Evolutionary conservation across 148 eudicot genomes (phyloP).

Genomic region (Simmondsia chinensis): DNA sequence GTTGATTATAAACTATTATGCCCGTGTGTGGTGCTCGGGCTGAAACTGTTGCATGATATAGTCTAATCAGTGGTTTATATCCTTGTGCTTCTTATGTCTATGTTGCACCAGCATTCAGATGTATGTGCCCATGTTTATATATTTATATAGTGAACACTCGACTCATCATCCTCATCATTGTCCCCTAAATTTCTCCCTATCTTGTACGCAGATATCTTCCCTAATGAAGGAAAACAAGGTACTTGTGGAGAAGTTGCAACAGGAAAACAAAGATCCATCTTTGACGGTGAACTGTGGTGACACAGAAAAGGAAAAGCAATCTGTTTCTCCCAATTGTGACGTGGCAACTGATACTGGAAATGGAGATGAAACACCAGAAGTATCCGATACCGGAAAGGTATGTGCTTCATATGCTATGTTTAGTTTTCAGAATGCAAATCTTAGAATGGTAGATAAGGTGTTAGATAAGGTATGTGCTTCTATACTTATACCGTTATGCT

Average conservation of each 20-base stretch:
- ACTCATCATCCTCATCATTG: background rate
- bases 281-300: slow-evolving; percentile 13
- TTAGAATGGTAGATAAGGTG: too few relatives aligned
- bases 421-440: too few relatives aligned
- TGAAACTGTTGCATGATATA: too few relatives aligned
- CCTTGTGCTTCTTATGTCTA: too few relatives aligned
- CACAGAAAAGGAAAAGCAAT: slow-evolving; percentile 14
- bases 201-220: slow-evolving; percentile 43
- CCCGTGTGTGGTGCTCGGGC: too few relatives aligned
- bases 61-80: too few relatives aligned
- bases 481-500: too few relatives aligned
- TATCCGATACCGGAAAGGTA: slow-evolving; percentile 27
- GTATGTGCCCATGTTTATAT: background rate
- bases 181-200: background rate
- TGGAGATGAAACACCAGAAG: slow-evolving; percentile 12
- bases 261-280: slow-evolving; percentile 15
- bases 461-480: too few relatives aligned
- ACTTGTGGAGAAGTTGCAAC: slow-evolving; percentile 19
- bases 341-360: slow-evolving; percentile 6
- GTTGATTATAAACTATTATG: too few relatives aligned
- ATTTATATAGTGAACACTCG: background rate
- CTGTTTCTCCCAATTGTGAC: slow-evolving; percentile 11
- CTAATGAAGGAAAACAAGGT: slow-evolving; percentile 45
- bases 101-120: too few relatives aligned
- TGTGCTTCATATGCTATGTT: background rate